phyloP scores from a whole-genome alignment of 2,329 filamentous ascomycete species.

The Pestalotiopsis sp. region DNA sequence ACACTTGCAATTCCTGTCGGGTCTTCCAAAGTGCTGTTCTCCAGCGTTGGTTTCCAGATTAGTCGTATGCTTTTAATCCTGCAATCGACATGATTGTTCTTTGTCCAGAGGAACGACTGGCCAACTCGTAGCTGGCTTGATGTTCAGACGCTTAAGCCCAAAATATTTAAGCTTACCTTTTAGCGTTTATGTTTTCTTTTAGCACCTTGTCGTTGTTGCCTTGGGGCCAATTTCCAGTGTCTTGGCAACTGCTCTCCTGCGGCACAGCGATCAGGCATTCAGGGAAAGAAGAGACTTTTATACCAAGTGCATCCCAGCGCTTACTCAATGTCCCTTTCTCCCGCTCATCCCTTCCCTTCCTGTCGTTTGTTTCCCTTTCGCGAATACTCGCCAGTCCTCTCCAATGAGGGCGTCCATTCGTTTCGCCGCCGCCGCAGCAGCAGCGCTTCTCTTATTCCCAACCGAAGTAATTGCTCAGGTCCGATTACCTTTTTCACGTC shows the following conservation, averaged over 20 bases:
- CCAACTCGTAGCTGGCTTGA: not conserved
- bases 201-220: not conserved
- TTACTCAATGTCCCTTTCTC: not conserved
- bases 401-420: conserved; percentile 19
- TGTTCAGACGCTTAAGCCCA: not conserved
- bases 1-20: too few species aligned
- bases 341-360: not conserved
- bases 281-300: not conserved
- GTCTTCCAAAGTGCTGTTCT: too few species aligned
- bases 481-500: conserved; percentile 17
- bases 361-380: not conserved
- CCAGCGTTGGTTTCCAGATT: too few species aligned
- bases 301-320: not conserved
- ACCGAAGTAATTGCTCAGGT: conserved; percentile 12
- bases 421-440: conserved; percentile 8
- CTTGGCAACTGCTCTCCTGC: not conserved
- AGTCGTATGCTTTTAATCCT: too few species aligned
- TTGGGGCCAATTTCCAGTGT: not conserved
- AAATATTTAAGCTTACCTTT: not conserved
- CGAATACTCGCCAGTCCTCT: not conserved
- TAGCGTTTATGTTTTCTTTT: not conserved
- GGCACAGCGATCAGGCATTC: not conserved
- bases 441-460: not conserved
- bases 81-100: too few species aligned
- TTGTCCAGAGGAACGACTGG: not conserved